phyloP scores from a whole-genome alignment of 2,329 filamentous ascomycete genomes.

The Gaeumannomyces sp. region DNA sequence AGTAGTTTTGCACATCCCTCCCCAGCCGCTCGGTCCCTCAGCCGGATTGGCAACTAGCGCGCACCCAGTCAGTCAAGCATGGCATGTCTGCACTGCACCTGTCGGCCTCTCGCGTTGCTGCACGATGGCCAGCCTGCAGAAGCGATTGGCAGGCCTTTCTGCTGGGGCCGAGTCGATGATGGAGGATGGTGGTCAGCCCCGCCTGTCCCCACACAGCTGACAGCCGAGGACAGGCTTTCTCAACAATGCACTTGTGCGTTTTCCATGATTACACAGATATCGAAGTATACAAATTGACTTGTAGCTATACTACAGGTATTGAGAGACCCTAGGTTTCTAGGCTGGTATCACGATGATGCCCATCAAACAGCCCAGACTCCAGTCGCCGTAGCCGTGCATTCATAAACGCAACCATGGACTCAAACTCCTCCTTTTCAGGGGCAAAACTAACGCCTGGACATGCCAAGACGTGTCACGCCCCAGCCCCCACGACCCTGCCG shows the following conservation, averaged over 20 bases:
- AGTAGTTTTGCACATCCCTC: no score
- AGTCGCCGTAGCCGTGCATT: background rate
- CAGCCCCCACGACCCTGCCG: background rate
- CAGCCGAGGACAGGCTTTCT: background rate
- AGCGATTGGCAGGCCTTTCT: conserved; percentile 1
- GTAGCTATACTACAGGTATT: no score
- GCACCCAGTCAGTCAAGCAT: no score
- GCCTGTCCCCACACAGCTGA: background rate
- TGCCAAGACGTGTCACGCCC: background rate
- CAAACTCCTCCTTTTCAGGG: background rate
- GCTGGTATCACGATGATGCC: no score
- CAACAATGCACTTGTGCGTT: background rate
- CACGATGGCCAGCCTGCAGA: background rate
- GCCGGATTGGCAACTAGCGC: no score
- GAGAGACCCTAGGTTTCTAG: no score
- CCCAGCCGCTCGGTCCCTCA: no score
- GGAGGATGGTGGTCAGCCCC: background rate
- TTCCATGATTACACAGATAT: background rate
- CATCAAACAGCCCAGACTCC: background rate
- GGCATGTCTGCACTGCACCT: background rate
- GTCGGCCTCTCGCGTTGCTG: background rate
- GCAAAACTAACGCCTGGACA: background rate
- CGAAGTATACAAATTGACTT: no score
- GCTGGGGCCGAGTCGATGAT: no score
- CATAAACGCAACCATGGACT: background rate